Evolutionary conservation across 805 yeast species (phyloP), one percentile per base, ranked within the genome.

Genomic region (Wickerhamiella australiensis): DNA sequence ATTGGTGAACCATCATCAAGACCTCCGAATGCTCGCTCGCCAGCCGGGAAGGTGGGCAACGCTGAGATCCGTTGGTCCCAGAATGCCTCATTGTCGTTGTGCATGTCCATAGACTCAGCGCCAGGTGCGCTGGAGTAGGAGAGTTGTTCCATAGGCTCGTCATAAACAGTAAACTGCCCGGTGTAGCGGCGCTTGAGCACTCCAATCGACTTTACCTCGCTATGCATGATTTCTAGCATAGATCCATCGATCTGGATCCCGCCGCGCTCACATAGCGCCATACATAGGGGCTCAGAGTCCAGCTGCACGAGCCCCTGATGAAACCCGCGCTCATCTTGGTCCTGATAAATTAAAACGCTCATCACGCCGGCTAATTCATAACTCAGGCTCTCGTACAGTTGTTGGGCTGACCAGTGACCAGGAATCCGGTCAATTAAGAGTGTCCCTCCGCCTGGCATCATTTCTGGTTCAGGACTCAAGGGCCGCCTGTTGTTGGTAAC

Each of bases 271-370:
- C 42, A 41, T 13, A 41, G 20, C 26, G 26, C 42, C 6, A 3
- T 11, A 20, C 42, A 20, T 17, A 21, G 4, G 4, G 23, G 12
- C 27, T n/a, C 22, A 3, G 47, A 45, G 15, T 22, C 27, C 23
- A 45, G 27, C 29, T 45, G 47, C 12, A 45, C 20, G 13, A 45
- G 47, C 6, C 47, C 47, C 33, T 45, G 47, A 8, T 37, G 47
- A 17, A 35, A 22, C 8, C 47, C 47, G 31, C 22, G 33, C 35
- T 45, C 47, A 21, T 45, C 47, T 11, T 35, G 18, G 12, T 45
- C 47, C 23, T 33, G 27, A 17, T 45, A 45, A 9, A 45, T 45
- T 17, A 45, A 12, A 2, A 45, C 47, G 8, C 41, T 23, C 17
- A 33, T 23, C 8, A 45, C 27, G 3, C 42, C 41, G 2, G 22